A percentile compares a stretch with the other conserved stretches of the same genome.
Evolutionary conservation across 441 rosid species (phyloP).

Genomic region (Arabidopsis lyrata): DNA sequence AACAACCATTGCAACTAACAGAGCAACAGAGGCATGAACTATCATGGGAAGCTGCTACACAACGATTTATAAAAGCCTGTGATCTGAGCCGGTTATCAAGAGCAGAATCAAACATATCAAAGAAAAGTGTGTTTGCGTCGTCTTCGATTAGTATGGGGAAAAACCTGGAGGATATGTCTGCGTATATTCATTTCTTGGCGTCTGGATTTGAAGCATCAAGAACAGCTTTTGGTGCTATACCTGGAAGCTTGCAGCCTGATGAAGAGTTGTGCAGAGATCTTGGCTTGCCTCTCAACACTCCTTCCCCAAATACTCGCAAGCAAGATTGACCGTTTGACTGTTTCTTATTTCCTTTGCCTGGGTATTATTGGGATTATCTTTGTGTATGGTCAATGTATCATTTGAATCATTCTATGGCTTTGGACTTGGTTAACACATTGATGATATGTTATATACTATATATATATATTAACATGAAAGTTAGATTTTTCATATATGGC

Average conservation of each 20-base stretch:
- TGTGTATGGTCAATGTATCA: slow-evolving; percentile 16
- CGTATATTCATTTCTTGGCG: slow-evolving; percentile 70
- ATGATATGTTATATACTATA: neutral
- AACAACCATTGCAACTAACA: slow-evolving; percentile 69
- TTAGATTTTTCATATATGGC: slow-evolving; percentile 2
- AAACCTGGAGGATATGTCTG: slow-evolving; percentile 78
- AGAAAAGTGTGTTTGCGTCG: slow-evolving; percentile 55
- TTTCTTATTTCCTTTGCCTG: neutral
- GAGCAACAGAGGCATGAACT: slow-evolving; percentile 72
- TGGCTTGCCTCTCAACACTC: slow-evolving; percentile 55
- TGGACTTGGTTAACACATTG: slow-evolving; percentile 1
- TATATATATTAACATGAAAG: no score
- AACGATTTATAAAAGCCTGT: slow-evolving; percentile 70
- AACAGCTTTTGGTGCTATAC: slow-evolving; percentile 85
- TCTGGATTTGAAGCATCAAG: slow-evolving; percentile 83
- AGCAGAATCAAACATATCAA: slow-evolving; percentile 38
- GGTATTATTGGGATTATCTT: no score
- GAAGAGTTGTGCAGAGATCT: slow-evolving; percentile 82
- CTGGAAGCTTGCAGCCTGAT: slow-evolving; percentile 87
- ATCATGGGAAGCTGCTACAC: slow-evolving; percentile 96
- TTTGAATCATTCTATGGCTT: neutral
- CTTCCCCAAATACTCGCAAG: slow-evolving; percentile 36
- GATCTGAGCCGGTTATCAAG: slow-evolving; percentile 54
- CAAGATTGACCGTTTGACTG: slow-evolving; percentile 22
- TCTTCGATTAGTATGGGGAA: slow-evolving; percentile 54